Base-by-base conservation (phyloP, 139 green algal genomes). In the Yamagishiella unicocca region DNA sequence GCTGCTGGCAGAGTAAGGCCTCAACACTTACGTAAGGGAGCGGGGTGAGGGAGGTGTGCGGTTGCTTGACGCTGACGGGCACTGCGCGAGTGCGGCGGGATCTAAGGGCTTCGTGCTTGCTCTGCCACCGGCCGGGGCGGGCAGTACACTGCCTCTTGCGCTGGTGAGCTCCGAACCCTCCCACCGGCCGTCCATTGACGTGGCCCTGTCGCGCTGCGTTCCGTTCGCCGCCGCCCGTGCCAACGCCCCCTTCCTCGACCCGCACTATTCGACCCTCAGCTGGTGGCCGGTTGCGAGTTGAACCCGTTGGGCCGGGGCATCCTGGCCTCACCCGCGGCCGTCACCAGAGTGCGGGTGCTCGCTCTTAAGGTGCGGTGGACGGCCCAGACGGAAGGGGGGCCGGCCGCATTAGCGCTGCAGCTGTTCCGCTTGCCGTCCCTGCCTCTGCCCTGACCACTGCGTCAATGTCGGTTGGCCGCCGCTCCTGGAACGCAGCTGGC, bases 251-350 rank as follows among this genome's bases (percentile, higher is more conserved):
- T 61, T 37, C 43, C 27, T 24, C 9, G 6, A 33, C 1, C 8
- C 5, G 6, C 27, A 7, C 25, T 50, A 4, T 29, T 2, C 42
- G 5, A 14, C 50, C 10, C 46, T 43, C 77, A 84, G 77, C 7
- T 87, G 43, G 81, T 87, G 31, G 81, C 64, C 14, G 33, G 14
- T 27, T 87, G 81, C 66, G 81, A 67, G 7, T 45, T 79, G 12
- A 87, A 64, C 64, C 81, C 81, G 25, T 22, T 87, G 42, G 64
- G 64, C 10, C n/a, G 29, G 24, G 64, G 81, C 6, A 25, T 79
- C 10, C 25, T 68, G 64, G 66, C 81, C 46, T 87, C 64, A 5
- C 81, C 81, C 43, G 81, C 64, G 0, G 81, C 81, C 21, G 42
- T 40, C 21, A 68, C 14, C 1, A 64, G 81, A 4, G 4, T 79